phyloP scores from a whole-genome alignment of 2,329 filamentous ascomycete species.

The Ciborinia camelliae region DNA sequence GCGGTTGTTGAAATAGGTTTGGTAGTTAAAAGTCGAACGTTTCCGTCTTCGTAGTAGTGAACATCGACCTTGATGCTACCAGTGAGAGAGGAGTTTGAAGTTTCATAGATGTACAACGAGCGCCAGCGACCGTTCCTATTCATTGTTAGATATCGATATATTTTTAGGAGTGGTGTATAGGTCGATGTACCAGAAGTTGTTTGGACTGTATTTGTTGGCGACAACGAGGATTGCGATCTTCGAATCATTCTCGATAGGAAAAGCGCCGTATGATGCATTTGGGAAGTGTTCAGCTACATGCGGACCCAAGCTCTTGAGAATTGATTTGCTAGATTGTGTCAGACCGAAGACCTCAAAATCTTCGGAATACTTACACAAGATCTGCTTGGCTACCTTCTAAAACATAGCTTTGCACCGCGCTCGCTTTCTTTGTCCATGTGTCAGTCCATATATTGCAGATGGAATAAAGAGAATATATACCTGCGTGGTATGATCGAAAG shows the following conservation, averaged over 20 bases:
- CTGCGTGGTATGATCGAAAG: constrained; percentile 80
- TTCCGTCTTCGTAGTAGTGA: constrained; percentile 99
- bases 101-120: constrained; percentile 76
- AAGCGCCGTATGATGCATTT: constrained; percentile 75
- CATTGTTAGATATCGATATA: constrained; percentile 13
- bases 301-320: constrained; percentile 69
- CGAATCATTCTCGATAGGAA: constrained; percentile 71
- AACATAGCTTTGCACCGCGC: constrained; percentile 72
- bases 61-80: constrained; percentile 91
- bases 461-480: constrained; percentile 41
- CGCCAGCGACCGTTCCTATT: constrained; percentile 92
- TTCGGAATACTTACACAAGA: constrained; percentile 61
- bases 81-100: constrained; percentile 64
- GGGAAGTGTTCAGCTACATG: constrained; percentile 90
- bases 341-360: neutral
- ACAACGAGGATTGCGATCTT: constrained; percentile 80
- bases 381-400: constrained; percentile 74
- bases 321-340: constrained; percentile 63
- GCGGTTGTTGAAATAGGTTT: constrained; percentile 65
- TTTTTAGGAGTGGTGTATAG: neutral
- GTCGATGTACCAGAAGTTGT: constrained; percentile 81
- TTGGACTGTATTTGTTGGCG: constrained; percentile 94
- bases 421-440: constrained; percentile 62
- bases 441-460: neutral
- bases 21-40: constrained; percentile 87